phyloP scores from a whole-genome alignment of 164 flowering plant species.

The Tetracentron sinense region DNA sequence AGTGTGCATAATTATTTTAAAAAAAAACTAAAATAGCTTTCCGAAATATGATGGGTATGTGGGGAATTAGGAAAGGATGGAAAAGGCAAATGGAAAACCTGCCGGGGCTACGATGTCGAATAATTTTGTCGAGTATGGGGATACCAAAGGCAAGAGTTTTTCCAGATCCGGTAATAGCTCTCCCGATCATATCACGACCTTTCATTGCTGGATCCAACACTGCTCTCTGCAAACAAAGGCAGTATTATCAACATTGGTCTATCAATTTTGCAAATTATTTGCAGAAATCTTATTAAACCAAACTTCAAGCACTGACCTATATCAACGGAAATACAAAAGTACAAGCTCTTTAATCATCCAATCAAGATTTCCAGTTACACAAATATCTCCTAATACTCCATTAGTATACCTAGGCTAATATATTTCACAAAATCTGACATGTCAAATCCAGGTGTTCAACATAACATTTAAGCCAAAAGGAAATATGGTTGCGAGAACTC shows the following conservation, averaged over 20 bases:
- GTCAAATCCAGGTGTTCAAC: too few species aligned
- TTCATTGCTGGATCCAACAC: conserved; percentile 93
- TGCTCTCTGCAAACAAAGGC: conserved; percentile 52
- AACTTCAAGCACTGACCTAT: background rate
- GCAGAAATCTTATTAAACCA: background rate
- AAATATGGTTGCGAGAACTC: too few species aligned
- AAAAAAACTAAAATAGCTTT: background rate
- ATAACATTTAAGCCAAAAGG: too few species aligned
- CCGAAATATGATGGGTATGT: background rate
- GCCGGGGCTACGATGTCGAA: conserved; percentile 19
- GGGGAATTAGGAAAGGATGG: background rate
- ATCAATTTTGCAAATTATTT: too few species aligned
- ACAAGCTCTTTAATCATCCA: background rate
- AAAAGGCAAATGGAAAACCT: conserved; percentile 15
- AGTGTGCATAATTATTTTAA: background rate
- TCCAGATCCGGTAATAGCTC: conserved; percentile 92
- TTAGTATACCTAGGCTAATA: too few species aligned
- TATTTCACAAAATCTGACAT: too few species aligned
- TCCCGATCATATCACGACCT: conserved; percentile 89
- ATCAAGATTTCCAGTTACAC: too few species aligned
- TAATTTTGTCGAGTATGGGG: conserved; percentile 54
- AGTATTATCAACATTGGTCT: background rate
- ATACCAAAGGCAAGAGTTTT: conserved; percentile 37
- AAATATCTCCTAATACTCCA: too few species aligned
- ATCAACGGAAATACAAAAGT: background rate